Base-by-base conservation (phyloP, 2,329 filamentous ascomycete species). In the Tetracladium maxilliforme region DNA sequence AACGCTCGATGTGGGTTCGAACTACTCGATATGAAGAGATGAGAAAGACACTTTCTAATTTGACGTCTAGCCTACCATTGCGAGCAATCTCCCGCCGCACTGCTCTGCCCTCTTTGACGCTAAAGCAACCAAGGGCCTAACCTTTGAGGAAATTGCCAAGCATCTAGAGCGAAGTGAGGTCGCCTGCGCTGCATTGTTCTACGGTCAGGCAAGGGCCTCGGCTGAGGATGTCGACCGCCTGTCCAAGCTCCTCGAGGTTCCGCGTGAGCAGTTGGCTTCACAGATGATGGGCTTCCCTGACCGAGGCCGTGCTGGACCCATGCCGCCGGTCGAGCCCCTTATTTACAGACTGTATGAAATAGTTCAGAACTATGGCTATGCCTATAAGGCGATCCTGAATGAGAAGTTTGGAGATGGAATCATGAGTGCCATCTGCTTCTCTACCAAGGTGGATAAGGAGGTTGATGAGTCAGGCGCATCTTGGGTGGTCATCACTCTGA, bases 401-500 rank as follows among this genome's bases (percentile, higher is more conserved):
- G 87, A 95, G 65, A 94, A 94, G 62, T 84, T 83, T 45, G 79
- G 79, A 1, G 79, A 86, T 45, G 87, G 87, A 2, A 95, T 95
- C 44, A 94, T 95, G 87, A 92, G 83, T 45, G 87, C 86, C 2
- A 93, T 94, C 44, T 72, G 73, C 10, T 94, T 93, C 50, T 79
- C 72, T 26, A 92, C 83, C 0, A 83, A 83, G 44, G 79, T 95
- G 3, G 83, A 94, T 49, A 92, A 92, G 66, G 87, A 95, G 65
- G 73, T 75, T 2, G 87, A 94, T 47, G 71, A 78, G 32, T 69
- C 80, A 41, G 86, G 84, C 4, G 65, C 69, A 26, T 61, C 76
- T 6, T 93, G 83, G 83, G 83, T 78, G 4, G 72, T 84, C 38
- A 92, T 93, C 37, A 86, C 79, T 4, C 43, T 86, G 41, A 69